Evolutionary conservation across 106 monocot species (phyloP).

Genomic region (Apostasia ramifera): DNA sequence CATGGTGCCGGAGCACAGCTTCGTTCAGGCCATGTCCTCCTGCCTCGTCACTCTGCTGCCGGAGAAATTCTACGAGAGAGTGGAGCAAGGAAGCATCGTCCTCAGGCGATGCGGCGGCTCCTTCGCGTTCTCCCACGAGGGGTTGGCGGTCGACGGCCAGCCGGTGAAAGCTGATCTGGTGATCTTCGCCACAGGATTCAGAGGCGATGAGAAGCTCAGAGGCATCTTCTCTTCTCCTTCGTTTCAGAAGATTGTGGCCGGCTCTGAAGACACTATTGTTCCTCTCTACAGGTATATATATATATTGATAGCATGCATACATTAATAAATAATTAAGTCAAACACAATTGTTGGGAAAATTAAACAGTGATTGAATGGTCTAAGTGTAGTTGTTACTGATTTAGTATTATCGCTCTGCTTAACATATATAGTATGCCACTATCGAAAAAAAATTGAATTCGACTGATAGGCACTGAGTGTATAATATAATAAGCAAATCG

Average conservation of each 20-base stretch:
- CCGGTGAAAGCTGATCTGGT: neutral
- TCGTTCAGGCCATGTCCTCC: neutral
- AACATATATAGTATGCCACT: too few species aligned
- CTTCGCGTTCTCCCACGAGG: neutral
- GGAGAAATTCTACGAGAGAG: neutral
- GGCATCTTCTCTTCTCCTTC: neutral
- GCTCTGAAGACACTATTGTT: conserved; percentile 25
- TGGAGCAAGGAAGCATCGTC: neutral
- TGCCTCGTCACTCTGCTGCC: neutral
- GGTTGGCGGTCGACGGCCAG: neutral
- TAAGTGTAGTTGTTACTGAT: too few species aligned
- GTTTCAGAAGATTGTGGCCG: neutral
- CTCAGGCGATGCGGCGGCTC: neutral
- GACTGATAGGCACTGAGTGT: too few species aligned
- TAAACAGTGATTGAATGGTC: too few species aligned
- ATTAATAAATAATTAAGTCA: too few species aligned
- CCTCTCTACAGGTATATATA: conserved; percentile 55
- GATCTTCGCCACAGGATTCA: neutral
- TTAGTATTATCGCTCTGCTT: too few species aligned
- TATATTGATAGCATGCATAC: too few species aligned
- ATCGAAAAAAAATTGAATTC: too few species aligned
- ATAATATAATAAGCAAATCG: too few species aligned
- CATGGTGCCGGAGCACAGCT: neutral
- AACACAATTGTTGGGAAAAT: too few species aligned
- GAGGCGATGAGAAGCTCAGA: neutral